Evolutionary conservation across 2,329 filamentous ascomycete genomes (phyloP), one percentile per base, ranked within the genome.

Genomic region (Colletotrichum tofieldiae): DNA sequence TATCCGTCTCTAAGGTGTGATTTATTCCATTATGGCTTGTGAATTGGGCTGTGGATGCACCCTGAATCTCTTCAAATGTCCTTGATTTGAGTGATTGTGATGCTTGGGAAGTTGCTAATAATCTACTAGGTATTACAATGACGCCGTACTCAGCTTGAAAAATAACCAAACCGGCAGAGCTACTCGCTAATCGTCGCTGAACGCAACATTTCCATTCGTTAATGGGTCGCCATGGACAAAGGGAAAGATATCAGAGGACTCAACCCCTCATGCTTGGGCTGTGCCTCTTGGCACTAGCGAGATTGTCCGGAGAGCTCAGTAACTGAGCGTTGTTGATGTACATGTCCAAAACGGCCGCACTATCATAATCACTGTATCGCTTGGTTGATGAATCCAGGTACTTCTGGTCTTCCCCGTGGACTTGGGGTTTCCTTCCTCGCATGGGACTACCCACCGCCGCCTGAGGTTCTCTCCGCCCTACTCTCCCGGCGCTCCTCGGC

Each of bases 271-370:
- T 62, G 16, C 56, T 76, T 56, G 75, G 74, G 14, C 60, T 47
- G 16, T n/a, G 51, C 14, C 56, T 55, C 16, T 52, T n/a, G 1
- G 54, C 26, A 2, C 32, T 29, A 26, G 47, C 58, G 20, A 81
- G 77, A 71, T 80, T 77, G n/a, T 82, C 82, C 3, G 84, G 85
- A 35, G 84, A 84, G 39, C 78, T 77, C 71, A 84, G 79, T 69
- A 86, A 75, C 62, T 87, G 87, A 1, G 85, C 86, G 37, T 87
- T 83, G 60, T 80, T 77, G 71, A 87, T 85, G 72, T 87, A 87
- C 60, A 86, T 64, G 1, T 82, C 83, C 39, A 84, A 69, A 43
- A 83, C 86, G 26, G 85, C 84, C 0, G 79, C 76, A 20, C 83
- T 84, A 26, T 72, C 74, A 1, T 78, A 73, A 41, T 75, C 70